Base-by-base conservation (phyloP, 2,329 filamentous ascomycete genomes). In the Botrytis galanthina region DNA sequence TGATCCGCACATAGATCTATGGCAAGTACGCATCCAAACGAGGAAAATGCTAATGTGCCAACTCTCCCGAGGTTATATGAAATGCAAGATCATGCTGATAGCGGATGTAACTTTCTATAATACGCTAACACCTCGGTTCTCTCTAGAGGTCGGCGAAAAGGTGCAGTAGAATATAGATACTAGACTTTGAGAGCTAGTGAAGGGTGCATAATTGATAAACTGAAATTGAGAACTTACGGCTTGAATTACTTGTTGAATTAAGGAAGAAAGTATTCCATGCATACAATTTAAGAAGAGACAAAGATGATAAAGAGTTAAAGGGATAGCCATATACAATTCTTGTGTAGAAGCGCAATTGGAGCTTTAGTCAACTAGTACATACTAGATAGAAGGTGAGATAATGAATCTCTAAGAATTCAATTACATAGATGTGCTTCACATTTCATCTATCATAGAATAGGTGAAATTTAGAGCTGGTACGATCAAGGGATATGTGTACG, bases 181-280 rank as follows among this genome's bases (percentile, higher is more conserved):
- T 51, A 51, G 22, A 51, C 0, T 5, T 12, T n/a, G 5, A 5
- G 1, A 26, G 16, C 0, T 3, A n/a, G 0, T n/a, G 26, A 7
- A 5, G 3, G 12, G 4, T 51, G 2, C 1, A n/a, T n/a, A 9
- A 4, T n/a, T 51, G 12, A n/a, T 0, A 16, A 14, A 5, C 5
- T n/a, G 2, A 16, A 51, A 6, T 0, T 51, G 12, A 51, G 48
- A 2, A 14, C 4, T n/a, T n/a, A n/a, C 26, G 6, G 22, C 10
- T 51, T 26, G 12, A 10, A n/a, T 51, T 51, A 1, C 12, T 51
- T n/a, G 22, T 51, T 14, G 10, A 51, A 14, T n/a, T 4, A n/a
- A 51, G 22, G 48, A n/a, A 16, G 26, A 14, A n/a, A 2, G 6
- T 7, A 12, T n/a, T 51, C 12, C 26, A 51, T 6, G 26, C 12